Percentiles rank a stretch among this genome's conserved stretches.
Conservation (phyloP, 495 filamentous ascomycete genomes). For the Tuber aestivum region DNA sequence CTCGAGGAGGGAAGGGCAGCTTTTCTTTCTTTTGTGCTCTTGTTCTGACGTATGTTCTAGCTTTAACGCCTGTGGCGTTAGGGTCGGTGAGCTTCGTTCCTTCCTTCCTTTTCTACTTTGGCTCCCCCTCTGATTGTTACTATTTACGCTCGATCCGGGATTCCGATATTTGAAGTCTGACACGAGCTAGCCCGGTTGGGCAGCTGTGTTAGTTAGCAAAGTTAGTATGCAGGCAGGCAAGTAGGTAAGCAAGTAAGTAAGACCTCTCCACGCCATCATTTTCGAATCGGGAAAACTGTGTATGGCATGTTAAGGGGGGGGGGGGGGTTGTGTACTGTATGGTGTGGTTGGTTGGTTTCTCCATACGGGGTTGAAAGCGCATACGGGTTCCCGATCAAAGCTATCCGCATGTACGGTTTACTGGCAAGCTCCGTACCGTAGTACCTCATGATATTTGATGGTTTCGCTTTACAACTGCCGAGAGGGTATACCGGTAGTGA, state of each 20-base stretch:
- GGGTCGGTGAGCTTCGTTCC: neutral
- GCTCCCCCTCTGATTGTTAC: neutral
- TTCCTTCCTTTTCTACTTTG: neutral
- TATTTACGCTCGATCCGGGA: neutral
- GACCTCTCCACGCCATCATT: neutral
- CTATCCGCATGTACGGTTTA: neutral
- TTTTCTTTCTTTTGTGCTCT: neutral
- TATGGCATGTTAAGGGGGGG: neutral
- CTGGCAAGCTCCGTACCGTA: neutral
- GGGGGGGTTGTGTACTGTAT: neutral
- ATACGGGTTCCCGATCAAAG: neutral
- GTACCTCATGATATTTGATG: neutral
- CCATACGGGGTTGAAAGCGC: neutral
- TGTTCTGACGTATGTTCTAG: neutral
- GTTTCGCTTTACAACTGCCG: neutral
- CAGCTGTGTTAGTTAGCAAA: neutral
- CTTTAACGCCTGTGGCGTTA: conserved; percentile 3
- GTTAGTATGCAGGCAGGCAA: neutral
- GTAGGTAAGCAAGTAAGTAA: neutral
- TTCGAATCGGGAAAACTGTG: neutral
- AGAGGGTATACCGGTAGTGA: neutral
- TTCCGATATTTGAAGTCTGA: neutral
- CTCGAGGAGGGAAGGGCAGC: neutral
- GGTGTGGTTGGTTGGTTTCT: neutral
- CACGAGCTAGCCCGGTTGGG: neutral